A percentile compares a stretch with the other conserved stretches of the same genome.
Evolutionary conservation across 176 grass and related monocot species (phyloP).

Genomic region (Cenchrus americanus): DNA sequence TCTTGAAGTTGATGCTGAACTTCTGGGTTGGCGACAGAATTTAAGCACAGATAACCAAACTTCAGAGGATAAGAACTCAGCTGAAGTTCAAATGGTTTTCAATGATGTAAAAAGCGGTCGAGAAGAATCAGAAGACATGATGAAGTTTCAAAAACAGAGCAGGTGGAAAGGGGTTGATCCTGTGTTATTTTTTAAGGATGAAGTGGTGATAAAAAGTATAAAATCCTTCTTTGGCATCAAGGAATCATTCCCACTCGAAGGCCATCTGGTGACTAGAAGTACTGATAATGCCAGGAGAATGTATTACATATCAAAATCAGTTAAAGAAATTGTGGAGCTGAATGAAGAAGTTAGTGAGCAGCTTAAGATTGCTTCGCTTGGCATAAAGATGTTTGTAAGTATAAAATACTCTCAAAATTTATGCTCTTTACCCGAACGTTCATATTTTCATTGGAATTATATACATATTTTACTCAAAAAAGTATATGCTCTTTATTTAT

Average conservation of each 20-base stretch:
- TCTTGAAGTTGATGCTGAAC: conserved; percentile 39
- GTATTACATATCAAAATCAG: conserved; percentile 82
- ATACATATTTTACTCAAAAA: conserved; percentile 13
- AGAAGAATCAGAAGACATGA: conserved; percentile 36
- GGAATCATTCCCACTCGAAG: conserved; percentile 67
- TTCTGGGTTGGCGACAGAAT: conserved; percentile 27
- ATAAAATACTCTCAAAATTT: conserved; percentile 10
- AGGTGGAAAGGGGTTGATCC: conserved; percentile 86
- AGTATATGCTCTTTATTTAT: not conserved
- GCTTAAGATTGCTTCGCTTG: conserved; percentile 89
- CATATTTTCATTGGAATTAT: not conserved
- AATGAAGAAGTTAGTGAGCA: conserved; percentile 69
- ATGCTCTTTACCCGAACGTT: not conserved
- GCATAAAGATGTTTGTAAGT: conserved; percentile 92
- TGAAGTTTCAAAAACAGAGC: conserved; percentile 41
- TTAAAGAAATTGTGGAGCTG: conserved; percentile 66
- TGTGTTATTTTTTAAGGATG: conserved; percentile 75
- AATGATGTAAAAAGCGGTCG: conserved; percentile 43
- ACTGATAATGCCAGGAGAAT: conserved; percentile 80
- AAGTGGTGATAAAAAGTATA: conserved; percentile 64
- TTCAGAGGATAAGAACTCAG: conserved; percentile 31
- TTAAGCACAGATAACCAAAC: not conserved
- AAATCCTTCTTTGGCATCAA: conserved; percentile 75
- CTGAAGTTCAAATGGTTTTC: conserved; percentile 33
- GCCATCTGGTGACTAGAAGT: conserved; percentile 81